Percentiles rank a stretch among this genome's conserved stretches.
phyloP scores from a whole-genome alignment of 73 alveolate genomes.

The Paraurostyla sp. region DNA sequence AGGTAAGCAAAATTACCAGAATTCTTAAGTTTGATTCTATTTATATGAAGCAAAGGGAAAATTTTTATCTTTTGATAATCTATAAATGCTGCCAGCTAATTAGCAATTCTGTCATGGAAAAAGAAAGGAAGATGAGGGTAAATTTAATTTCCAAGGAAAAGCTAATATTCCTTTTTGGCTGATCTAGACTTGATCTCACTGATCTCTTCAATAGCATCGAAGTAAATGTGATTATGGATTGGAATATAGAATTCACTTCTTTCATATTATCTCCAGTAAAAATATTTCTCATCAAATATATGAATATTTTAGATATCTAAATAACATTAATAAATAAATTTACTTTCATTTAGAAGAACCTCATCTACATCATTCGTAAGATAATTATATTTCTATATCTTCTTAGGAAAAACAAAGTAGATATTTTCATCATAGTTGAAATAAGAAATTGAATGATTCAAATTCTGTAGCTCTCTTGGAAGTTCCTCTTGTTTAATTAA shows the following conservation, averaged over 20 bases:
- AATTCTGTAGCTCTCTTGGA: neutral
- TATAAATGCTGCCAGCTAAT: slow-evolving; percentile 8
- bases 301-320: neutral
- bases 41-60: neutral
- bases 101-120: neutral
- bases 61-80: slow-evolving; percentile 3
- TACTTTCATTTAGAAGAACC: neutral
- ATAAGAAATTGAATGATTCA: neutral
- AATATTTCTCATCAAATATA: neutral
- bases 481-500: neutral
- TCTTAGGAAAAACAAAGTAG: slow-evolving; percentile 4
- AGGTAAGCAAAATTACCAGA: neutral
- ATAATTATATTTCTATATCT: neutral
- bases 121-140: slow-evolving; percentile 7
- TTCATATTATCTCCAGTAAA: slow-evolving; percentile 23
- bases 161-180: neutral
- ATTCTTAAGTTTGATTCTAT: slow-evolving; percentile 6
- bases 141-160: neutral
- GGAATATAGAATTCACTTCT: slow-evolving; percentile 27
- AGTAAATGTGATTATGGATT: neutral
- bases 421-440: neutral
- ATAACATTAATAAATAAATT: neutral
- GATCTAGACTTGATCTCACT: neutral
- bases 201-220: neutral
- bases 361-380: neutral